A percentile compares a stretch with the other conserved stretches of the same genome.
These are phyloP conservation scores for Pleodorina starrii DNA, from an alignment of 139 green algal genomes.

Conservation along the genomic window DNA sequence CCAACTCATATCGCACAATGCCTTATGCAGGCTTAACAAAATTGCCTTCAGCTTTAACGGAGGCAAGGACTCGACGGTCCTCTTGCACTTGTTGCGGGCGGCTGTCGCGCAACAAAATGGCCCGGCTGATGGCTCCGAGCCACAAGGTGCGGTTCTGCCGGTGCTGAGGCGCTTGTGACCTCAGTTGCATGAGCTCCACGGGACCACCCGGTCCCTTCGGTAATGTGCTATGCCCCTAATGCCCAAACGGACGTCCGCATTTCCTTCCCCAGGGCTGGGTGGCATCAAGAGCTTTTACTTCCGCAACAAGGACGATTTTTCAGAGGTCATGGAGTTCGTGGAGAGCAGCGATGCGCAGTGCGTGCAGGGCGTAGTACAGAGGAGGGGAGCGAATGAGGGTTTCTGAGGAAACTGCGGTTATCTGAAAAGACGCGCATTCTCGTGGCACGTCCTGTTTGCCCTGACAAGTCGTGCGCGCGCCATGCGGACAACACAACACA, in stretches of 20 bases:
- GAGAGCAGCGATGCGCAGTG: slow-evolving; percentile 54
- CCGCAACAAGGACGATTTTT: slow-evolving; percentile 81
- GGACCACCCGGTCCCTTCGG: too few relatives aligned
- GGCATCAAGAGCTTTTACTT: slow-evolving; percentile 88
- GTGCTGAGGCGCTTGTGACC: too few relatives aligned
- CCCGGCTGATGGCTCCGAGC: too few relatives aligned
- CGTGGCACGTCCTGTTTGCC: too few relatives aligned
- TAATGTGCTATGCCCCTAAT: too few relatives aligned
- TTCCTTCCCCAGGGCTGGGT: slow-evolving; percentile 72
- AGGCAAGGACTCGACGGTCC: slow-evolving; percentile 94
- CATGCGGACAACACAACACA: too few relatives aligned
- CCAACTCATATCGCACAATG: neutral
- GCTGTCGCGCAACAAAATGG: slow-evolving; percentile 18
- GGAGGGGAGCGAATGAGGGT: too few relatives aligned
- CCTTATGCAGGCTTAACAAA: slow-evolving; percentile 61
- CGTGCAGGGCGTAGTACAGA: neutral
- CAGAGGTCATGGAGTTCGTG: slow-evolving; percentile 75
- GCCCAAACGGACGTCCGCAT: too few relatives aligned
- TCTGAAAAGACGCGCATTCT: too few relatives aligned
- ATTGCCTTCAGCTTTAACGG: slow-evolving; percentile 95
- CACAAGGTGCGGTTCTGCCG: neutral
- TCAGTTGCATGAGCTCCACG: too few relatives aligned
- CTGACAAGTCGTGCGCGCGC: too few relatives aligned
- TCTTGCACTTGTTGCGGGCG: slow-evolving; percentile 90
- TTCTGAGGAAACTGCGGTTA: too few relatives aligned